These are phyloP conservation scores for Rubia peregrina DNA, from an alignment of 305 asterid genomes.

Conservation along the genomic window DNA sequence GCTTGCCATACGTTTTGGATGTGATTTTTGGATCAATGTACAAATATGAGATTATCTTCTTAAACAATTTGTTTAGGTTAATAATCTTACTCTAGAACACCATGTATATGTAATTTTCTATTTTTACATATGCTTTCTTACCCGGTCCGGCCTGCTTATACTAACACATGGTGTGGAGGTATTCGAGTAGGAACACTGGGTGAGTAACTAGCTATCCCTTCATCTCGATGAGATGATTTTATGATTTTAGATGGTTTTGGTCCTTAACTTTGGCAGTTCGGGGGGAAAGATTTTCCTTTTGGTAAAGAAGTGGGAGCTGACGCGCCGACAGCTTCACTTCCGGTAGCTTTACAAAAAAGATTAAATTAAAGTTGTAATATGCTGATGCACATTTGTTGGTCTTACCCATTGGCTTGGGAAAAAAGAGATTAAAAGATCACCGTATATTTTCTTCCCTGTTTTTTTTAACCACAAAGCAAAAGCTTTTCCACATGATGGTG, in stretches of 20 bases:
- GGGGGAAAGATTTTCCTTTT: slow-evolving; percentile 16
- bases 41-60: too few relatives aligned
- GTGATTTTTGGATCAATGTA: too few relatives aligned
- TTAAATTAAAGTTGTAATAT: not conserved
- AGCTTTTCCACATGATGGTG: not conserved
- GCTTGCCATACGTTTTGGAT: too few relatives aligned
- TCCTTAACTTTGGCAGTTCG: slow-evolving; percentile 2
- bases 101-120: too few relatives aligned
- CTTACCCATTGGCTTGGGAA: slow-evolving; percentile 13
- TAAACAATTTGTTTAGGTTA: too few relatives aligned
- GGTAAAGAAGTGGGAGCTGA: slow-evolving; percentile 1
- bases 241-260: too few relatives aligned
- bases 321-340: slow-evolving; percentile 8
- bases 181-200: not conserved
- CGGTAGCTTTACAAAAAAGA: slow-evolving; percentile 4
- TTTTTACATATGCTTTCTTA: too few relatives aligned
- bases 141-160: too few relatives aligned
- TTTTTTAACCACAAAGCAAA: not conserved
- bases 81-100: too few relatives aligned
- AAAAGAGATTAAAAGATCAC: slow-evolving; percentile 1
- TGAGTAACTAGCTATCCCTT: too few relatives aligned
- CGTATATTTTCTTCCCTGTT: not conserved
- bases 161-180: too few relatives aligned
- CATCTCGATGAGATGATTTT: too few relatives aligned
- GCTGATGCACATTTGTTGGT: not conserved